These are phyloP conservation scores for Agapanthus africanus DNA, from an alignment of 106 monocot genomes.

Conservation along the genomic window DNA sequence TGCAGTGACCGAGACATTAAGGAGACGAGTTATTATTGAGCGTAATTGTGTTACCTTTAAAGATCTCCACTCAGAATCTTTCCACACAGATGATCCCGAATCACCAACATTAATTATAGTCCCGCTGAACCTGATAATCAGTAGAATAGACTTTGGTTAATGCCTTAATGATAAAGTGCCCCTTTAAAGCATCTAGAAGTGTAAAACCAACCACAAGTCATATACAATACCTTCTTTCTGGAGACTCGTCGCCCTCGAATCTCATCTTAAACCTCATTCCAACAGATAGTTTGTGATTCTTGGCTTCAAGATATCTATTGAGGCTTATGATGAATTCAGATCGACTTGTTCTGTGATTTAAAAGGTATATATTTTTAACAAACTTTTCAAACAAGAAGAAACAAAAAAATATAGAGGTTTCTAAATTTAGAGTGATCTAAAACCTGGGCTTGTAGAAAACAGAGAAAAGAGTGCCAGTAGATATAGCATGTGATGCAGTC, in stretches of 20 bases:
- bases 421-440: background rate
- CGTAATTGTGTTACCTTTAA: slow-evolving; percentile 38
- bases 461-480: slow-evolving; percentile 81
- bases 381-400: no score
- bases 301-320: slow-evolving; percentile 69
- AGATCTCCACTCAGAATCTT: slow-evolving; percentile 75
- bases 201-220: no score
- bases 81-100: slow-evolving; percentile 38
- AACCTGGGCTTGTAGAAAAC: slow-evolving; percentile 91
- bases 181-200: no score
- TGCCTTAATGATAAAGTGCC: no score
- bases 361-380: no score
- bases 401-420: no score
- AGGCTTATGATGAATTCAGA: slow-evolving; percentile 74
- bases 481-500: slow-evolving; percentile 84
- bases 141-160: no score
- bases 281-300: slow-evolving; percentile 54
- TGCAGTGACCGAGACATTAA: no score
- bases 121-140: slow-evolving; percentile 51
- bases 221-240: slow-evolving; percentile 62
- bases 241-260: slow-evolving; percentile 87
- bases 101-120: slow-evolving; percentile 62
- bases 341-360: slow-evolving; percentile 54
- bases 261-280: slow-evolving; percentile 95
- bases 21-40: no score